These are phyloP conservation scores for Ophiocordyceps camponoti-leonardi DNA, from an alignment of 2,329 filamentous ascomycete species.

Conservation along the genomic window DNA sequence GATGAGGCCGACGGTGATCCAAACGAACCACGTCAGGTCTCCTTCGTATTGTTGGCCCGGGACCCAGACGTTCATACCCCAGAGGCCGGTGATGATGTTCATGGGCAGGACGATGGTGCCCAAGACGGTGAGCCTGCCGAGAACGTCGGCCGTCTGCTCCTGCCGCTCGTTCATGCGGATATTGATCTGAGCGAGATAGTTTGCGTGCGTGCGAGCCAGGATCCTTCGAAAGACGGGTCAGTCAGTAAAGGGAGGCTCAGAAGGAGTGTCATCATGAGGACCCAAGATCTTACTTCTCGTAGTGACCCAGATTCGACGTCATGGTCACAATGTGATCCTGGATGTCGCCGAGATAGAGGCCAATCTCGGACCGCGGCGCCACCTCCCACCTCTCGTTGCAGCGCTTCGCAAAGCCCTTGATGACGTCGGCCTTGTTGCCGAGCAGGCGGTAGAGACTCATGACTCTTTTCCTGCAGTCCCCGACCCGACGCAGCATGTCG, in stretches of 20 bases:
- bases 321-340: slow-evolving; percentile 99
- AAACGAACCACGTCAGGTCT: slow-evolving; percentile 60
- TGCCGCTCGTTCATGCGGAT: slow-evolving; percentile 97
- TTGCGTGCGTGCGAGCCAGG: slow-evolving; percentile 76
- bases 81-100: slow-evolving; percentile 97
- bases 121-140: slow-evolving; percentile 86
- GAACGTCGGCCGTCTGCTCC: slow-evolving; percentile 85
- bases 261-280: not conserved
- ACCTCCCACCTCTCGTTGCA: slow-evolving; percentile 98
- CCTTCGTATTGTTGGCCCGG: slow-evolving; percentile 74
- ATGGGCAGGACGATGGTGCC: slow-evolving; percentile 95
- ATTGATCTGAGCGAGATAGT: slow-evolving; percentile 98
- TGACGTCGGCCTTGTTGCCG: slow-evolving; percentile 96
- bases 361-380: slow-evolving; percentile 85
- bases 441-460: slow-evolving; percentile 88
- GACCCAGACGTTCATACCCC: slow-evolving; percentile 98
- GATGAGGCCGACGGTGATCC: slow-evolving; percentile 56
- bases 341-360: slow-evolving; percentile 93
- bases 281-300: slow-evolving; percentile 58
- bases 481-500: slow-evolving; percentile 84
- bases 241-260: not conserved
- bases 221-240: slow-evolving; percentile 29
- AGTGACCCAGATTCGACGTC: slow-evolving; percentile 90
- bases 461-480: slow-evolving; percentile 90
- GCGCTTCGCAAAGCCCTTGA: slow-evolving; percentile 95